phyloP scores from a whole-genome alignment of 306 rosid genomes.

The Astragalus glycyphyllos region DNA sequence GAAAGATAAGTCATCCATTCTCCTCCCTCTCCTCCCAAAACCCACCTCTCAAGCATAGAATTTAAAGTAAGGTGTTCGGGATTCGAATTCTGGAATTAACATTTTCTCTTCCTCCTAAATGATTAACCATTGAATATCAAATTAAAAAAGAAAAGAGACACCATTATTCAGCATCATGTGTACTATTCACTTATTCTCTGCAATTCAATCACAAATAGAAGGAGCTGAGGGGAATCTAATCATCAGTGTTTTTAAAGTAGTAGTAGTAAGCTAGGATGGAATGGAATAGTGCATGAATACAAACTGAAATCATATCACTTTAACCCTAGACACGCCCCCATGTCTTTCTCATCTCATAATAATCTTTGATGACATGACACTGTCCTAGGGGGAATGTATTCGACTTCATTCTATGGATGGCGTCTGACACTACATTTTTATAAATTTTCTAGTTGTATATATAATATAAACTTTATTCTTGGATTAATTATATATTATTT shows the following conservation, averaged over 20 bases:
- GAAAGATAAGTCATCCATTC: too few relatives aligned
- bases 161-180: conserved; percentile 64
- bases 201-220: conserved; percentile 13
- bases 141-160: conserved; percentile 44
- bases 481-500: neutral
- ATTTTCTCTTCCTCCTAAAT: too few relatives aligned
- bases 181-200: conserved; percentile 24
- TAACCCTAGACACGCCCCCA: conserved; percentile 38
- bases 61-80: too few relatives aligned
- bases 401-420: conserved; percentile 20
- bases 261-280: neutral
- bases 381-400: conserved; percentile 62
- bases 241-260: neutral
- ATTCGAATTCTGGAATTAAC: too few relatives aligned
- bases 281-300: conserved; percentile 45
- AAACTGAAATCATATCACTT: conserved; percentile 35
- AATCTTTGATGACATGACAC: conserved; percentile 8
- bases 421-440: neutral
- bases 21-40: too few relatives aligned
- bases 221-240: conserved; percentile 43
- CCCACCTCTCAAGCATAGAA: too few relatives aligned
- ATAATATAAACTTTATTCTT: neutral
- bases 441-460: neutral
- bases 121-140: too few relatives aligned
- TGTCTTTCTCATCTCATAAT: conserved; percentile 35